Evolutionary conservation across 163 green algal genomes (phyloP).

Genomic region (Scenedesmus sp.): DNA sequence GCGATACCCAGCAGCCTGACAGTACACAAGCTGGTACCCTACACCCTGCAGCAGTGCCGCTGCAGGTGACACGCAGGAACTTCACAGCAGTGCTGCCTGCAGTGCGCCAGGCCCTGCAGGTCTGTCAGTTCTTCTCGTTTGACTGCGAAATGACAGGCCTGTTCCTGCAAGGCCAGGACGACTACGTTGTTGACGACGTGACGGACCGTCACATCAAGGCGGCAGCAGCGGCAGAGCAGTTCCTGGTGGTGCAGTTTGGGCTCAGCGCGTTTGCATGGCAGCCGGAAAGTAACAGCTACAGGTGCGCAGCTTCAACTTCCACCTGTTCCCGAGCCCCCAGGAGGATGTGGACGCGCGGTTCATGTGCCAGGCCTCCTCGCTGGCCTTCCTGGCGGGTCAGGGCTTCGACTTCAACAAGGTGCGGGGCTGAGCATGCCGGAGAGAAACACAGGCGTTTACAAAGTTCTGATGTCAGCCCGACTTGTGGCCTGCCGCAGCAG

Average conservation of each 20-base stretch:
- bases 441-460: background rate
- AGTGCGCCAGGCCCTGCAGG: conserved; percentile 67
- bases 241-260: conserved; percentile 86
- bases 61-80: conserved; percentile 71
- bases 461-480: too few relatives aligned
- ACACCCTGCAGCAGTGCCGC: background rate
- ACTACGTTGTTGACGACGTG: conserved; percentile 69
- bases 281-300: conserved; percentile 58
- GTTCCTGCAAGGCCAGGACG: conserved; percentile 64
- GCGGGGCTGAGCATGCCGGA: background rate
- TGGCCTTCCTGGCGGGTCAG: conserved; percentile 83
- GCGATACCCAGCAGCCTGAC: background rate
- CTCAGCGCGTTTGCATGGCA: conserved; percentile 74
- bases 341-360: conserved; percentile 75
- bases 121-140: conserved; percentile 80
- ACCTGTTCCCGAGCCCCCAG: conserved; percentile 78
- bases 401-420: conserved; percentile 86
- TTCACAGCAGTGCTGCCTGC: conserved; percentile 72
- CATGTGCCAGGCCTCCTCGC: conserved; percentile 74
- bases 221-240: conserved; percentile 64
- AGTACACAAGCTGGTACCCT: background rate
- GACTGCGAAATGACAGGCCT: conserved; percentile 89
- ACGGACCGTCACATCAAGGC: conserved; percentile 57
- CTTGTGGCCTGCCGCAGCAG: too few relatives aligned
- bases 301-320: conserved; percentile 89